phyloP scores from a whole-genome alignment of 192 early-diverging fungal genomes.

The Thamnidium elegans region DNA sequence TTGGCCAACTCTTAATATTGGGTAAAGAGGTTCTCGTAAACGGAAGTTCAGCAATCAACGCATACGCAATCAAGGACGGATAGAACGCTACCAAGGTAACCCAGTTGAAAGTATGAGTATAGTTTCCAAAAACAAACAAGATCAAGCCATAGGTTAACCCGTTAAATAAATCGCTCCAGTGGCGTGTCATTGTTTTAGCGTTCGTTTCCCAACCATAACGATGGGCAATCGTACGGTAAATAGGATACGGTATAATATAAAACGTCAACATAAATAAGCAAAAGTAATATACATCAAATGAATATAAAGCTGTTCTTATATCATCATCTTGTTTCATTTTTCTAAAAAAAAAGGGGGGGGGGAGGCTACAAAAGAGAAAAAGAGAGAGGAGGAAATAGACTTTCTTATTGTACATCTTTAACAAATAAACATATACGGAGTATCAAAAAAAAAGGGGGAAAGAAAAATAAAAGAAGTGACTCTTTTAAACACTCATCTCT shows the following conservation, averaged over 20 bases:
- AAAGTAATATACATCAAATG: slow-evolving; percentile 48
- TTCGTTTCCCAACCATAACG: slow-evolving; percentile 66
- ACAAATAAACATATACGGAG: too few species aligned
- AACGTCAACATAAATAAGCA: slow-evolving; percentile 55
- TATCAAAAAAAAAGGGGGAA: too few species aligned
- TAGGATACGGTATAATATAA: slow-evolving; percentile 50
- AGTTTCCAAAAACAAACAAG: slow-evolving; percentile 76
- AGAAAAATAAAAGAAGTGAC: too few species aligned
- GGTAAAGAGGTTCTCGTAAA: slow-evolving; percentile 67
- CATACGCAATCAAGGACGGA: slow-evolving; percentile 49
- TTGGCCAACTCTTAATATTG: slow-evolving; percentile 59
- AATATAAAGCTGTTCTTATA: slow-evolving; percentile 27
- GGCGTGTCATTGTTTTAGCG: slow-evolving; percentile 58
- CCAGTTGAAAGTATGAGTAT: slow-evolving; percentile 55
- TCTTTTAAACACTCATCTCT: too few species aligned
- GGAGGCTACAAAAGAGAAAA: too few species aligned
- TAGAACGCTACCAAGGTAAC: slow-evolving; percentile 41
- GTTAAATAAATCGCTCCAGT: slow-evolving; percentile 62
- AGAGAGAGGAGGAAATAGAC: too few species aligned
- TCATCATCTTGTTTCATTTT: too few species aligned
- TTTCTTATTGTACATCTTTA: too few species aligned
- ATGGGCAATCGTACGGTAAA: slow-evolving; percentile 57
- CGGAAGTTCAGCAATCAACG: slow-evolving; percentile 61
- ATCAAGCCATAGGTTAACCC: slow-evolving; percentile 60
- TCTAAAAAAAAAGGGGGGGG: too few species aligned